A percentile compares a stretch with the other conserved stretches of the same genome.
phyloP scores from a whole-genome alignment of 169 alveolate species.

The Cryptosporidium sp. region DNA sequence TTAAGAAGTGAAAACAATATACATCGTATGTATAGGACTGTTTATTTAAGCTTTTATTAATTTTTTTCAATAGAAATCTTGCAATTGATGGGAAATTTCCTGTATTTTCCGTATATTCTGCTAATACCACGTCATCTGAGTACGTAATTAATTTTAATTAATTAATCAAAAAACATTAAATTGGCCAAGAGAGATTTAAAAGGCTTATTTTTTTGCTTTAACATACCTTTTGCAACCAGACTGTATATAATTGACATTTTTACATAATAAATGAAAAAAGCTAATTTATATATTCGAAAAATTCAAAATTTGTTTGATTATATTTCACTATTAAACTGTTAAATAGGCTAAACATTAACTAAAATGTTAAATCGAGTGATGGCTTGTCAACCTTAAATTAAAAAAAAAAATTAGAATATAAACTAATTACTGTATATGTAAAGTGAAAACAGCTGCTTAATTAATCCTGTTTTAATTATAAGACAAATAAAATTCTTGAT shows the following conservation, averaged over 20 bases:
- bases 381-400: not conserved
- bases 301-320: not conserved
- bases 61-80: conserved; percentile 42
- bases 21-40: conserved; percentile 61
- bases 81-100: conserved; percentile 67
- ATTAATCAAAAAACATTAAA: not conserved
- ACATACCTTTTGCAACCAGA: conserved; percentile 35
- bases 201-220: not conserved
- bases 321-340: not conserved
- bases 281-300: not conserved
- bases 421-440: no score
- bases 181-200: not conserved
- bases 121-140: conserved; percentile 28
- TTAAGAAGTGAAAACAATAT: conserved; percentile 49
- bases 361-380: not conserved
- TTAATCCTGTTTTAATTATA: no score
- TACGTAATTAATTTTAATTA: not conserved
- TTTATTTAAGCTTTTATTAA: conserved; percentile 15
- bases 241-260: conserved; percentile 40
- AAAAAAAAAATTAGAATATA: no score
- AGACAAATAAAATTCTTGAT: no score
- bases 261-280: not conserved
- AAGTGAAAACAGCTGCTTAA: no score
- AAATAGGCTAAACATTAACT: no score
- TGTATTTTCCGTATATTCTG: conserved; percentile 59